Percentiles rank a stretch among this genome's conserved stretches.
These are phyloP conservation scores for Phytophthora sansomeana DNA, from an alignment of 352 stramenopile species.

Conservation along the genomic window DNA sequence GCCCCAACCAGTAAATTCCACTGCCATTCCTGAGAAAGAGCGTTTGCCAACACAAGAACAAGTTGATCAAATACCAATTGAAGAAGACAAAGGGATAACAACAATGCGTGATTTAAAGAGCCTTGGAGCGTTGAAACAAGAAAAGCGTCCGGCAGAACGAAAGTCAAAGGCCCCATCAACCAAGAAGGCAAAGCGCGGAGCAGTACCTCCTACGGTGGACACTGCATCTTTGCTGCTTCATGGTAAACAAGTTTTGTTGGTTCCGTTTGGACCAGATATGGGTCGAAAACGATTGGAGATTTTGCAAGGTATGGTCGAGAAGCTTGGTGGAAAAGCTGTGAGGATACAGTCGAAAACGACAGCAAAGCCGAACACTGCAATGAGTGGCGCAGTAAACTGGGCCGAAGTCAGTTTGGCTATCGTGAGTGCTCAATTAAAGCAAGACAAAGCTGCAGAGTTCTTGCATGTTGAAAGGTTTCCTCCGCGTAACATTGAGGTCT, in stretches of 20 bases:
- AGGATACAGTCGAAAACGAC: constrained; percentile 12
- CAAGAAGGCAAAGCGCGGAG: constrained; percentile 35
- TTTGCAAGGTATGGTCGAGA: constrained; percentile 63
- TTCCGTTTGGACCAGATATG: constrained; percentile 69
- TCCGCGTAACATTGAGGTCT: constrained; percentile 41
- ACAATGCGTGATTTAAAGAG: constrained; percentile 42
- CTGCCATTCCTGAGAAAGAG: constrained; percentile 31
- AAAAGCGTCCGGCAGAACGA: constrained; percentile 25
- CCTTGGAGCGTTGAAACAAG: constrained; percentile 30
- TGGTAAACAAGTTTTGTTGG: constrained; percentile 54
- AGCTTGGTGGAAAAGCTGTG: constrained; percentile 57
- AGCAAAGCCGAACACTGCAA: constrained; percentile 8
- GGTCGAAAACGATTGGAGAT: constrained; percentile 72
- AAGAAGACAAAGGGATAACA: background rate
- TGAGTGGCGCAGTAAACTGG: constrained; percentile 44
- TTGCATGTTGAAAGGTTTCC: constrained; percentile 47
- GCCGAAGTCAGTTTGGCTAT: constrained; percentile 53
- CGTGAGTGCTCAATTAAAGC: constrained; percentile 54
- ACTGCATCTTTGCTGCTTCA: constrained; percentile 33
- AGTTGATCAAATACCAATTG: constrained; percentile 4
- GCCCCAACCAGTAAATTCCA: constrained; percentile 7
- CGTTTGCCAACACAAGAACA: constrained; percentile 15
- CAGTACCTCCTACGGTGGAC: constrained; percentile 4
- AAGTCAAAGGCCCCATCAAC: constrained; percentile 32
- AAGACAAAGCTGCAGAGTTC: constrained; percentile 38